Percentiles rank a stretch among this genome's conserved stretches.
phyloP scores from a whole-genome alignment of 176 grass and related monocot species.

The Secale cereale region DNA sequence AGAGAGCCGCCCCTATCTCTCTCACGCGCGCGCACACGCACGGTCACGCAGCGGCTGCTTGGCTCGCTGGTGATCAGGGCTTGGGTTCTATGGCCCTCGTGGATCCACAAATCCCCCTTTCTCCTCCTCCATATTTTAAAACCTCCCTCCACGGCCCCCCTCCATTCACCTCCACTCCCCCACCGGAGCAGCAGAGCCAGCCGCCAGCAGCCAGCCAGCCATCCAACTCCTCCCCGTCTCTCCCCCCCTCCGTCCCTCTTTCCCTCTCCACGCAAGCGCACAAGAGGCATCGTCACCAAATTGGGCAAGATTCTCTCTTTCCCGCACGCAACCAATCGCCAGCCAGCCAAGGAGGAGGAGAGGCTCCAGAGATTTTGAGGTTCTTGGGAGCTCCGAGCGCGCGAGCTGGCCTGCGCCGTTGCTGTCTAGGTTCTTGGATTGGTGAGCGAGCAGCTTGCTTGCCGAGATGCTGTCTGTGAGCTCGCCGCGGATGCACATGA shows the following conservation, averaged over 20 bases:
- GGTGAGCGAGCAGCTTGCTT: neutral
- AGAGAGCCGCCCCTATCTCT: neutral
- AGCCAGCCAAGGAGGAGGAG: neutral
- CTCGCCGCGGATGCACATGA: constrained; percentile 50
- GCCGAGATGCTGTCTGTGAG: constrained; percentile 70
- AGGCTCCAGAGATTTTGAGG: constrained; percentile 1
- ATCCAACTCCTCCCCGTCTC: neutral
- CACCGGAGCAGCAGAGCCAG: neutral
- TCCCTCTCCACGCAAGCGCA: neutral
- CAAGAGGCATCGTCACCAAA: neutral
- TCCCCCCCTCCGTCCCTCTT: neutral
- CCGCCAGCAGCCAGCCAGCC: neutral
- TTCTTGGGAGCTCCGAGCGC: constrained; percentile 10
- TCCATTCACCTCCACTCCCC: neutral
- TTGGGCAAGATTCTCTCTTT: neutral
- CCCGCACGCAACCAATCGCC: constrained; percentile 29
- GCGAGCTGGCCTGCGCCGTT: neutral
- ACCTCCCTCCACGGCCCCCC: neutral
- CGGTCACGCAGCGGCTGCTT: neutral
- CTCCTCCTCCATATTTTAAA: constrained; percentile 45
- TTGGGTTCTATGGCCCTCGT: constrained; percentile 32
- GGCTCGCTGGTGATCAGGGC: neutral
- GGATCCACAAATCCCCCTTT: constrained; percentile 22
- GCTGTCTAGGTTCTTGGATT: neutral
- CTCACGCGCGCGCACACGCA: neutral